Evolutionary conservation across 306 rosid species (phyloP), one percentile per base, ranked within the genome.

Genomic region (Lotus japonicus): DNA sequence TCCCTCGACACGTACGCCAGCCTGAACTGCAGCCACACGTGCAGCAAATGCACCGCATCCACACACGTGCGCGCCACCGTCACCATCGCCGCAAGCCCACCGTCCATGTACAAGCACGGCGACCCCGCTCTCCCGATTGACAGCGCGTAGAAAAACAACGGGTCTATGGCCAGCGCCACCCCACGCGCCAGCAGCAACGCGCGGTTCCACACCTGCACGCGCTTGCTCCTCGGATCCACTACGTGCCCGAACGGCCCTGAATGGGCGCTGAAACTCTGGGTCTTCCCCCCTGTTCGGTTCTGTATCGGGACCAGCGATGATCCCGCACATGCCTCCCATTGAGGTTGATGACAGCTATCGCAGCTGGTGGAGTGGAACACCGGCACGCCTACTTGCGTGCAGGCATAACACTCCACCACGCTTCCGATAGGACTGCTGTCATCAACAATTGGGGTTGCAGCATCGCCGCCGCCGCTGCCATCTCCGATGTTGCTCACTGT

Each of bases 281-380:
- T 42, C 35, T 82, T 80, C 33, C 57, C 66, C 7, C 26, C 26
- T 21, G 71, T 33, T 2, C 79, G 82, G 67, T 75, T 84, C 53
- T 81, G 82, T 26, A 88, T 94, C 2, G 99, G 99, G 28, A 88
- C 45, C 0, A 94, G 59, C 2, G 91, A 94, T 0, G 99, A 82
- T 0, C 99, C 99, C 0, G 99, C 99, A 0, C 84, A 88, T 14
- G 99, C 99, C 81, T 94, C 97, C 97, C 97, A 94, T 51, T 88
- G 84, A 0, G 92, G 96, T 38, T 84, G 96, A 38, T 88, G 86
- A 7, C 72, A 79, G 4, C 77, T 44, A 60, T 88, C 97, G 41
- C 97, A 94, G 77, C 95, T 88, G 33, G 99, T 94, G 54, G 99
- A 94, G 81, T 94, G 99, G 63, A 94, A 94, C 11, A 68, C 89